These are phyloP conservation scores for Pseudogymnoascus sp. DNA, from an alignment of 2,329 filamentous ascomycete genomes.

Conservation along the genomic window DNA sequence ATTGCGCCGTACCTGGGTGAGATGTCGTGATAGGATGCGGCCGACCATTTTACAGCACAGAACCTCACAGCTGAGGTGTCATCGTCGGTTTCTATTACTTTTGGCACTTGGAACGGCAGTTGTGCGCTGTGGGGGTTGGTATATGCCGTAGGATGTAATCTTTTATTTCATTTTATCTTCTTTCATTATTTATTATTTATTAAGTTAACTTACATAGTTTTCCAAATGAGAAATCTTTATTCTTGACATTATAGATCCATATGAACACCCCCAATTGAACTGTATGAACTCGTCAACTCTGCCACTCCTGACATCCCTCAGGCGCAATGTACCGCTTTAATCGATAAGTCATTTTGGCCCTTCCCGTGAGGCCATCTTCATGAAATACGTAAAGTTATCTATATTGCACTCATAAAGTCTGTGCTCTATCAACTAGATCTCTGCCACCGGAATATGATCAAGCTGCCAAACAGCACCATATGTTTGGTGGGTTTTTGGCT, in stretches of 20 bases:
- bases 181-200: not conserved
- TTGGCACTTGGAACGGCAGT: not conserved
- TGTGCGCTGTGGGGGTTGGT: not conserved
- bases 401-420: not conserved
- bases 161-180: not conserved
- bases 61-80: not conserved
- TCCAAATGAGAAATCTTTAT: not conserved
- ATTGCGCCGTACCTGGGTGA: slow-evolving; percentile 1
- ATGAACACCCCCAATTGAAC: not conserved
- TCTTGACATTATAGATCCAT: not conserved
- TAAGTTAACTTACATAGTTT: too few relatives aligned
- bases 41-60: not conserved
- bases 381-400: not conserved
- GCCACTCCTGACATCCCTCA: not conserved
- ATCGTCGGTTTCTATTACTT: not conserved
- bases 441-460: not conserved
- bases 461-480: not conserved
- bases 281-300: not conserved
- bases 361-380: not conserved
- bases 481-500: not conserved
- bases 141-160: not conserved
- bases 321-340: too few relatives aligned
- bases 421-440: not conserved
- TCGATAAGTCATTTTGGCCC: not conserved
- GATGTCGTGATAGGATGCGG: slow-evolving; percentile 1